A percentile compares a stretch with the other conserved stretches of the same genome.
These are phyloP conservation scores for Tetrapisispora phaffii DNA, from an alignment of 805 yeast species.

Conservation along the genomic window DNA sequence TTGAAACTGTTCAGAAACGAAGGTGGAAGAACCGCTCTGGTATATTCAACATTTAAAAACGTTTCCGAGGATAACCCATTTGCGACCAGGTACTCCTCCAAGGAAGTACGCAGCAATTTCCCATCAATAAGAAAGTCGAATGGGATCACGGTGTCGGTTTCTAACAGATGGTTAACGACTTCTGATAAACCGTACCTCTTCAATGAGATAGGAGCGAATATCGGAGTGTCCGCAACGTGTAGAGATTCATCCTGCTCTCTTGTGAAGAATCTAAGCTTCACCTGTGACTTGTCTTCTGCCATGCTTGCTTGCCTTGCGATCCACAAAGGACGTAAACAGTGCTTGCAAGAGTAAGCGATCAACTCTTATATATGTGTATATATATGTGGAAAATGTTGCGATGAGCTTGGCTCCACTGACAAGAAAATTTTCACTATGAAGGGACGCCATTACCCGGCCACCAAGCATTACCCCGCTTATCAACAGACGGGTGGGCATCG, in stretches of 20 bases:
- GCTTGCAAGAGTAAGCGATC: too few species aligned
- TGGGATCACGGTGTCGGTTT: conserved; percentile 58
- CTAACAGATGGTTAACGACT: conserved; percentile 80
- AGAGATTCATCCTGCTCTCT: conserved; percentile 69
- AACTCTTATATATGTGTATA: neutral
- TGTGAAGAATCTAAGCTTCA: conserved; percentile 75
- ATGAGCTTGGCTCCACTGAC: conserved; percentile 1
- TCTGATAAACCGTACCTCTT: conserved; percentile 91
- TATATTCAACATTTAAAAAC: conserved; percentile 72
- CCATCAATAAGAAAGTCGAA: conserved; percentile 91
- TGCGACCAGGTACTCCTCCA: conserved; percentile 66
- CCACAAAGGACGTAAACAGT: too few species aligned
- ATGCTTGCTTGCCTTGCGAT: neutral
- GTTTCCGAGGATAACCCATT: conserved; percentile 80
- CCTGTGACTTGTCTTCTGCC: conserved; percentile 44
- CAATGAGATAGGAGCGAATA: conserved; percentile 76
- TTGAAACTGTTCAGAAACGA: conserved; percentile 76
- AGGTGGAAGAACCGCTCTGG: conserved; percentile 92
- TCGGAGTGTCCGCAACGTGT: conserved; percentile 65
- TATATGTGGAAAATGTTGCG: neutral
- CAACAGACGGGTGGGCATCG: too few species aligned
- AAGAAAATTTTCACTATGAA: neutral
- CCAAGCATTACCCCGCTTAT: neutral
- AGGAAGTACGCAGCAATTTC: conserved; percentile 61
- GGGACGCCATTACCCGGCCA: neutral